These are phyloP conservation scores for Allomyces javanicus DNA, from an alignment of 192 early-diverging fungal species.

Conservation along the genomic window DNA sequence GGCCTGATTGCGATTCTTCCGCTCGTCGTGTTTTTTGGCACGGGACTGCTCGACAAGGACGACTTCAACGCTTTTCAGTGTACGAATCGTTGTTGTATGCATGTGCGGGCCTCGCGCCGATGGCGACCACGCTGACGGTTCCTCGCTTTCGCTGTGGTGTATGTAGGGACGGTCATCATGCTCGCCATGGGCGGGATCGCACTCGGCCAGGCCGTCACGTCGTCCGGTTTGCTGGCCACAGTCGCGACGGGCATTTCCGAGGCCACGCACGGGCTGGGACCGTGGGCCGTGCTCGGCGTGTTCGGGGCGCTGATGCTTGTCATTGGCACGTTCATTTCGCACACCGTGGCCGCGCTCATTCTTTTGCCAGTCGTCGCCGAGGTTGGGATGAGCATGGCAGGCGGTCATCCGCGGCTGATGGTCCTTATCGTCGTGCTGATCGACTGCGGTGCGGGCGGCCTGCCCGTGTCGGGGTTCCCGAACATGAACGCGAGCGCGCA, in stretches of 20 bases:
- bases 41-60: conserved; percentile 79
- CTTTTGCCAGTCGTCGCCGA: conserved; percentile 81
- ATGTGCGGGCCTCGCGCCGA: too few species aligned
- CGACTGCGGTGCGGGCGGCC: conserved; percentile 74
- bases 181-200: conserved; percentile 87
- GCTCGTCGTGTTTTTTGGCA: conserved; percentile 70
- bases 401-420: conserved; percentile 55
- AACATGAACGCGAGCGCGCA: conserved; percentile 93
- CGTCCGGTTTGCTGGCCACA: conserved; percentile 58
- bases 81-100: too few species aligned
- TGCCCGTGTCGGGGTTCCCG: conserved; percentile 86
- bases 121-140: conserved; percentile 36
- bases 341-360: conserved; percentile 88
- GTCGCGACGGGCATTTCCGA: conserved; percentile 50
- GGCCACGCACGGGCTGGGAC: conserved; percentile 37
- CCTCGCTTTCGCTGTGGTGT: too few species aligned
- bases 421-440: conserved; percentile 69
- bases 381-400: conserved; percentile 56
- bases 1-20: conserved; percentile 80
- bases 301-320: conserved; percentile 64
- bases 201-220: conserved; percentile 76
- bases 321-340: conserved; percentile 79
- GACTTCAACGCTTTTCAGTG: conserved; percentile 94
- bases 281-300: conserved; percentile 50
- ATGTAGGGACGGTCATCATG: too few species aligned